These are phyloP conservation scores for Colletotrichum lentis DNA, from an alignment of 2,329 filamentous ascomycete species.

Conservation along the genomic window DNA sequence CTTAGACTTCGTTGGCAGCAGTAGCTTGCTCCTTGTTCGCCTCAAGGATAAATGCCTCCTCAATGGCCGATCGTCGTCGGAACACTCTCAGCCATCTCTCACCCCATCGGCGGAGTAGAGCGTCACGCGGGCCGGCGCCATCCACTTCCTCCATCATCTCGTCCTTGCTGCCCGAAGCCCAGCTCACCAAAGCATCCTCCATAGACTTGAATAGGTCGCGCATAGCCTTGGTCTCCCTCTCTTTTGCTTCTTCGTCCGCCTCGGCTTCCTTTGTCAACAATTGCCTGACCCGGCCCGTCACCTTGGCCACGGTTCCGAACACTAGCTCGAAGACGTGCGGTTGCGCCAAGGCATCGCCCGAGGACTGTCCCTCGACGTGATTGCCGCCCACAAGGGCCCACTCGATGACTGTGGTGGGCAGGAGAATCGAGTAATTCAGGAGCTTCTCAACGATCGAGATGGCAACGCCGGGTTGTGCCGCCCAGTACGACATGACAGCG, in stretches of 20 bases:
- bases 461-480: constrained; percentile 87
- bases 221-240: constrained; percentile 76
- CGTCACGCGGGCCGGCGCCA: constrained; percentile 65
- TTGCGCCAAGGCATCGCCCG: constrained; percentile 74
- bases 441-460: constrained; percentile 95
- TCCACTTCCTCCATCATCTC: constrained; percentile 75
- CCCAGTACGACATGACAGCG: constrained; percentile 92
- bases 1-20: constrained; percentile 4
- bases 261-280: constrained; percentile 62
- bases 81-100: constrained; percentile 88
- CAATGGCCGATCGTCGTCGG: constrained; percentile 80
- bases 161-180: constrained; percentile 78
- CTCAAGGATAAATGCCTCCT: constrained; percentile 71
- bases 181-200: constrained; percentile 77
- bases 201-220: constrained; percentile 81
- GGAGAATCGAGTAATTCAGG: constrained; percentile 95
- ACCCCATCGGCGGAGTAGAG: constrained; percentile 80
- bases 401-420: constrained; percentile 82
- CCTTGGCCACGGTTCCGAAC: constrained; percentile 86
- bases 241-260: constrained; percentile 70
- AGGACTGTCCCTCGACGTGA: constrained; percentile 60
- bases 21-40: constrained; percentile 41
- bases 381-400: constrained; percentile 78
- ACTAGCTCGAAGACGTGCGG: constrained; percentile 90
- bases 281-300: constrained; percentile 84